These are phyloP conservation scores for Luffa aegyptiaca DNA, from an alignment of 306 rosid genomes.

Conservation along the genomic window DNA sequence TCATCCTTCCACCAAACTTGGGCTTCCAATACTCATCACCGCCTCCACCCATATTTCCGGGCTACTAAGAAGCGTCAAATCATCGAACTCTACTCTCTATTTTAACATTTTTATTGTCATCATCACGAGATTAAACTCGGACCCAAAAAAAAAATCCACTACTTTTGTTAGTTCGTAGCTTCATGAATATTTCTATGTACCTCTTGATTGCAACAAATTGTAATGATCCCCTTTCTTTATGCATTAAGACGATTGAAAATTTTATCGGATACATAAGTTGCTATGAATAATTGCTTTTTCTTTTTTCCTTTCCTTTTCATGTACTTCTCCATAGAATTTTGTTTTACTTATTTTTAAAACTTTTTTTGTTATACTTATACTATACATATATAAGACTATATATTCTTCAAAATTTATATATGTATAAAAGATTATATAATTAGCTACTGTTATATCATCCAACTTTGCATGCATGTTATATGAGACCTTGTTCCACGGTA, in stretches of 20 bases:
- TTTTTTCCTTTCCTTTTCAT: not conserved
- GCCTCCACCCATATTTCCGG: slow-evolving; percentile 11
- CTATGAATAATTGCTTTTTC: not conserved
- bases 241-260: not conserved
- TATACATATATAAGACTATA: too few relatives aligned
- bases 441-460: too few relatives aligned
- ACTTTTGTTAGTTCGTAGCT: slow-evolving; percentile 7
- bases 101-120: not conserved
- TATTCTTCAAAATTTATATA: too few relatives aligned
- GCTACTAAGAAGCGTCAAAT: slow-evolving; percentile 5
- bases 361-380: too few relatives aligned
- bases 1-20: slow-evolving; percentile 1
- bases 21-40: slow-evolving; percentile 15
- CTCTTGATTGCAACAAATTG: too few relatives aligned
- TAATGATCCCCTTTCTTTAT: not conserved
- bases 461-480: too few relatives aligned
- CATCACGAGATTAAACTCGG: not conserved
- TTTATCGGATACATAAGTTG: not conserved
- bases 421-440: too few relatives aligned
- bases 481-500: too few relatives aligned
- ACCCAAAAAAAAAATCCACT: not conserved
- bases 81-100: not conserved
- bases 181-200: not conserved
- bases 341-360: too few relatives aligned
- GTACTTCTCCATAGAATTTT: too few relatives aligned